Percentiles rank a stretch among this genome's conserved stretches.
Evolutionary conservation across 2,329 filamentous ascomycete species (phyloP).

Genomic region (Phyllosticta citriasiana): DNA sequence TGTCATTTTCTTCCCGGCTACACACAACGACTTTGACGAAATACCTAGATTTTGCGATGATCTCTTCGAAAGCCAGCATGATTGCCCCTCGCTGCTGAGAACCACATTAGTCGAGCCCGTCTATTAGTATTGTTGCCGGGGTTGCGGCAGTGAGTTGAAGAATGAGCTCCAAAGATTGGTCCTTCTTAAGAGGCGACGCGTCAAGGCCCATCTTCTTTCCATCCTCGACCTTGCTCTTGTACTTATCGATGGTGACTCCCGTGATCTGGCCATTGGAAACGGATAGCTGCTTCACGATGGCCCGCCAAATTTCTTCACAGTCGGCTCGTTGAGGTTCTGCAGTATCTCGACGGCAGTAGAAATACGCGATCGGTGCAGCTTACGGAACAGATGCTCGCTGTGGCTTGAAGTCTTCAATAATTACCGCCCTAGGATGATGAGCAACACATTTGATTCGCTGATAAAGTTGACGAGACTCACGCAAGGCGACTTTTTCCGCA

Average conservation of each 20-base stretch:
- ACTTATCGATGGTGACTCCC: not conserved
- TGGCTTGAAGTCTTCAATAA: not conserved
- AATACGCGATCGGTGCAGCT: not conserved
- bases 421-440: not conserved
- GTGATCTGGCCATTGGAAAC: not conserved
- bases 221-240: not conserved
- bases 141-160: not conserved
- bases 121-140: not conserved
- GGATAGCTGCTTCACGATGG: not conserved
- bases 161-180: not conserved
- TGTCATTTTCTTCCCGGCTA: not conserved
- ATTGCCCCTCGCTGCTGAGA: not conserved
- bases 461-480: not conserved
- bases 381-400: not conserved
- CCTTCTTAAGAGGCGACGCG: not conserved
- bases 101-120: not conserved
- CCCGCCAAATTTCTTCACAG: not conserved
- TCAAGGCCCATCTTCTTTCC: not conserved
- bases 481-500: not conserved
- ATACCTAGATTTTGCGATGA: not conserved
- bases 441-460: not conserved
- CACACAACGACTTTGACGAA: not conserved
- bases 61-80: not conserved
- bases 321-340: not conserved
- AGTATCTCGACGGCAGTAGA: not conserved